Conservation (phyloP, 176 grass and related monocot species). For the Rhipidocladum racemiflorum region DNA sequence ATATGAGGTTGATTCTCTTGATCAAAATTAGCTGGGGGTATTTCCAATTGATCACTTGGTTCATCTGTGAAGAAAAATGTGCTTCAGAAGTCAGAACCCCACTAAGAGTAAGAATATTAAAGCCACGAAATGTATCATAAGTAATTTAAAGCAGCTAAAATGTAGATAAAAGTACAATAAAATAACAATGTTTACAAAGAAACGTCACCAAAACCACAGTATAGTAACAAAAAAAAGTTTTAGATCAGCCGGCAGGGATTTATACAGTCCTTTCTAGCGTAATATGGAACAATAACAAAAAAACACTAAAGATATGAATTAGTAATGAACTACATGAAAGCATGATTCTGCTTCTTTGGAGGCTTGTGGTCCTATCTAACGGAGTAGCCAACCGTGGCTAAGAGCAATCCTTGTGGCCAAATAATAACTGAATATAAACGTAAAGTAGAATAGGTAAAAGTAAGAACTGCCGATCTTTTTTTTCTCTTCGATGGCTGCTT, state of each 20-base stretch:
- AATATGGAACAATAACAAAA: not conserved
- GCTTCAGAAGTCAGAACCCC: conserved; percentile 34
- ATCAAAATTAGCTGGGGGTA: conserved; percentile 18
- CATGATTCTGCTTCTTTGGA: conserved; percentile 3
- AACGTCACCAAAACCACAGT: not conserved
- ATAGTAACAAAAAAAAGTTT: conserved; percentile 13
- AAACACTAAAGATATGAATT: not conserved
- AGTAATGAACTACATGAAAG: conserved; percentile 23
- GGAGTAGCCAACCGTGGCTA: conserved; percentile 16
- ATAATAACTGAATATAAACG: conserved; percentile 10
- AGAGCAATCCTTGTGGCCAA: conserved; percentile 21
- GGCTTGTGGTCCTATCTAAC: conserved; percentile 1
- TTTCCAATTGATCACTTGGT: conserved; percentile 8
- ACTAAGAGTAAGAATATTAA: conserved; percentile 3
- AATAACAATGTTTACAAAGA: conserved; percentile 17
- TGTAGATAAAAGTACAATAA: not conserved
- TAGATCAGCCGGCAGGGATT: not conserved
- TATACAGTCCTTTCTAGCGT: conserved; percentile 4
- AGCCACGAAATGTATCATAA: not conserved
- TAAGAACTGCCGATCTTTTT: conserved; percentile 48
- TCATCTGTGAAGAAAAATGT: conserved; percentile 46
- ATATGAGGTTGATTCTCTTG: conserved; percentile 31
- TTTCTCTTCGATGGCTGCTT: conserved; percentile 39
- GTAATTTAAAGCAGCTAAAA: conserved; percentile 6
- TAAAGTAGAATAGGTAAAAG: conserved; percentile 29